A percentile compares a stretch with the other conserved stretches of the same genome.
Conservation (phyloP, 148 eudicot genomes). For the Vaccinium corymbosum region DNA sequence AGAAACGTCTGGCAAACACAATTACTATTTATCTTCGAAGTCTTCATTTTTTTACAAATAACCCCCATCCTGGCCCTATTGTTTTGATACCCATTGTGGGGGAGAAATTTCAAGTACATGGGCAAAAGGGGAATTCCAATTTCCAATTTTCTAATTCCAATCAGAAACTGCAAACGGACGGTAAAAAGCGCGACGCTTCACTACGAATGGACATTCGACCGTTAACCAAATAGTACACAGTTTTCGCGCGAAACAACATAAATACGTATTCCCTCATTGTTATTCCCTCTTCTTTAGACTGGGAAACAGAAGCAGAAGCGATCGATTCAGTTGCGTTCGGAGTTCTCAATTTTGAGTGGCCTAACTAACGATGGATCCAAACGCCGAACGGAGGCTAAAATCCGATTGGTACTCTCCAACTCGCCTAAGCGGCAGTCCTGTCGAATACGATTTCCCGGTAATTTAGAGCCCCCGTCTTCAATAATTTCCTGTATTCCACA, state of each 20-base stretch:
- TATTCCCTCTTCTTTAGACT: not conserved
- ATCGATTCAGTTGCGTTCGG: not conserved
- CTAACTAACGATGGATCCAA: not conserved
- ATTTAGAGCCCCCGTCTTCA: not conserved
- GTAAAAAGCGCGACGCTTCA: constrained; percentile 1
- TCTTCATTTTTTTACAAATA: too few species aligned
- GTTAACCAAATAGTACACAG: not conserved
- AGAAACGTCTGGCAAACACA: too few species aligned
- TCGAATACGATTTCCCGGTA: constrained; percentile 35
- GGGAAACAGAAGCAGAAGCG: not conserved
- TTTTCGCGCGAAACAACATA: constrained; percentile 14
- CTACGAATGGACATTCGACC: not conserved
- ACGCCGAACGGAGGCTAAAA: constrained; percentile 15
- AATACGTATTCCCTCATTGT: not conserved
- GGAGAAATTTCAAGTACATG: not conserved
- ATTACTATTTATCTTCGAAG: too few species aligned
- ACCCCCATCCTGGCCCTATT: not conserved
- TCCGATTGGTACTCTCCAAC: constrained; percentile 44
- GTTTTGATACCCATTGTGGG: too few species aligned
- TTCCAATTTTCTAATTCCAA: not conserved
- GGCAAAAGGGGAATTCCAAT: not conserved
- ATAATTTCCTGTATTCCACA: not conserved
- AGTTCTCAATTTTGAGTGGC: not conserved
- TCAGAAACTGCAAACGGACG: not conserved
- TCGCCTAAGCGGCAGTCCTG: constrained; percentile 32